Percentiles rank a stretch among this genome's conserved stretches.
These are phyloP conservation scores for Serendipita vermifera DNA, from an alignment of 768 basidiomycete genomes.

Conservation along the genomic window DNA sequence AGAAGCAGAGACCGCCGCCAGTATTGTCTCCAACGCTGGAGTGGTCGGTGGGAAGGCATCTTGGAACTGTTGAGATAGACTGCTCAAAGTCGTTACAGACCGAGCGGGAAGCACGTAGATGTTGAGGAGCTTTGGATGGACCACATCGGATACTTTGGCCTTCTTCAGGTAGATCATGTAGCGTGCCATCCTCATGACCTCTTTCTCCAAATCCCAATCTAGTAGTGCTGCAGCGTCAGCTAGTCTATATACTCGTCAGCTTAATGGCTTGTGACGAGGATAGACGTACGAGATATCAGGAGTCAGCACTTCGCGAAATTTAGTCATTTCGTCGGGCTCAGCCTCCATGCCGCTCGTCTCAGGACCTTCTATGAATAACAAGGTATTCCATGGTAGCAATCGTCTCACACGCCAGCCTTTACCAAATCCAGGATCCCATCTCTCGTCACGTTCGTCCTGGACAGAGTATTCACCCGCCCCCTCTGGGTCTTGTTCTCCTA, in stretches of 20 bases:
- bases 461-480: conserved; percentile 45
- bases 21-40: conserved; percentile 58
- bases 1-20: conserved; percentile 61
- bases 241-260: conserved; percentile 34
- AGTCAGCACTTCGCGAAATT: conserved; percentile 21
- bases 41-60: conserved; percentile 45
- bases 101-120: conserved; percentile 63
- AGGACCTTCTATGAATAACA: conserved; percentile 59
- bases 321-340: conserved; percentile 42
- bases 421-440: conserved; percentile 59
- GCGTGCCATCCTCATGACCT: conserved; percentile 81
- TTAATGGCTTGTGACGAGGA: background rate
- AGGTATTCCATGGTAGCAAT: conserved; percentile 83
- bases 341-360: conserved; percentile 30
- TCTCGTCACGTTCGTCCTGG: conserved; percentile 36
- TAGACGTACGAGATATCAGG: conserved; percentile 60
- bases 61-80: conserved; percentile 48
- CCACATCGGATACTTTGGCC: conserved; percentile 78
- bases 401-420: conserved; percentile 61
- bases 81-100: conserved; percentile 46
- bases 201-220: conserved; percentile 71
- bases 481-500: conserved; percentile 27
- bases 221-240: conserved; percentile 67
- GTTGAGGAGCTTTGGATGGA: conserved; percentile 67
- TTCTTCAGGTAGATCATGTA: conserved; percentile 85